Conservation (phyloP, 148 eudicot genomes). For the Persicaria maculosa region DNA sequence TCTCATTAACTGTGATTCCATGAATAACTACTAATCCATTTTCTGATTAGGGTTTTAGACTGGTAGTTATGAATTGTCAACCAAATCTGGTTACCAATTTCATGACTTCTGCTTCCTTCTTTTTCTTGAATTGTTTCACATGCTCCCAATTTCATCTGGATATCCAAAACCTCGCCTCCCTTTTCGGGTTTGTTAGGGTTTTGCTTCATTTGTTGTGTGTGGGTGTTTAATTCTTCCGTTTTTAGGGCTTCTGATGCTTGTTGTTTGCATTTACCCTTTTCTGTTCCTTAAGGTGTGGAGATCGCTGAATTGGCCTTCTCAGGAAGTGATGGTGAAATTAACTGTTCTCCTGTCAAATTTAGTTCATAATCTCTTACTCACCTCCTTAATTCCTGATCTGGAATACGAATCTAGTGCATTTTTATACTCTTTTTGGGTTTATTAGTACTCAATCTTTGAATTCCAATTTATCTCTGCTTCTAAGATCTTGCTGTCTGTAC, state of each 20-base stretch:
- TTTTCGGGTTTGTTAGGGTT: constrained; percentile 8
- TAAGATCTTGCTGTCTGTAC: background rate
- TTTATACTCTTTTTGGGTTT: background rate
- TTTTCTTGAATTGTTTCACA: background rate
- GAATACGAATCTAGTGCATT: background rate
- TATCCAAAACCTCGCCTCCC: background rate
- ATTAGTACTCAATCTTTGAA: background rate
- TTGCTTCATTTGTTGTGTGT: constrained; percentile 3
- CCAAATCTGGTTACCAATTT: background rate
- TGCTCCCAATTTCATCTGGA: background rate
- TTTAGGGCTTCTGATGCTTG: background rate
- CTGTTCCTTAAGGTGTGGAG: constrained; percentile 7
- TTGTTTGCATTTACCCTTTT: background rate
- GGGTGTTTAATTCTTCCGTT: constrained; percentile 2
- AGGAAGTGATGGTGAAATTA: background rate
- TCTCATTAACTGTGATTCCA: background rate
- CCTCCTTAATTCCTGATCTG: background rate
- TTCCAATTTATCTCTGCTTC: background rate
- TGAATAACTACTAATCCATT: background rate
- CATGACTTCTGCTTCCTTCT: background rate
- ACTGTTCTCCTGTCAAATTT: too few species aligned
- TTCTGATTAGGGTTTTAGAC: background rate
- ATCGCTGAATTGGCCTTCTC: background rate
- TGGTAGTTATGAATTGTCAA: constrained; percentile 9
- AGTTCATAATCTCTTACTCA: background rate